Conservation (phyloP, 345 rosid species). For the Brassica juncea region DNA sequence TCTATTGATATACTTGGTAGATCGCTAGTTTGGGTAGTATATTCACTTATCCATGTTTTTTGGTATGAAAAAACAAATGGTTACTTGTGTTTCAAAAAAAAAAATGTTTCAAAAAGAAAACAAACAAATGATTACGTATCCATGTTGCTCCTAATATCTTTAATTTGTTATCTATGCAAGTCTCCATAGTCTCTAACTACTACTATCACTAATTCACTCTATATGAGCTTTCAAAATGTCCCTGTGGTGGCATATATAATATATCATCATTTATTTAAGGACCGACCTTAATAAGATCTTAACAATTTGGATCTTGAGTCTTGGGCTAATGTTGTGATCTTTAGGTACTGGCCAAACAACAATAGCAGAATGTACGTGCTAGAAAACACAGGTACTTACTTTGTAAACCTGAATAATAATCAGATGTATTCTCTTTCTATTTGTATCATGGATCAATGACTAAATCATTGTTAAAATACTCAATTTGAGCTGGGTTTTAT, state of each 20-base stretch:
- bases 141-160: not conserved
- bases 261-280: not conserved
- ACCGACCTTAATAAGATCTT: not conserved
- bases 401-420: not conserved
- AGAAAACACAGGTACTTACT: conserved; percentile 77
- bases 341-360: conserved; percentile 99
- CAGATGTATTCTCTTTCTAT: not conserved
- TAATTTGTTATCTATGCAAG: not conserved
- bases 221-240: not conserved
- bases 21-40: not conserved
- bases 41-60: not conserved
- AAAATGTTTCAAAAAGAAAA: too few relatives aligned
- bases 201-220: not conserved
- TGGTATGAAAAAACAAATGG: not conserved
- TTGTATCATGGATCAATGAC: not conserved
- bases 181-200: not conserved
- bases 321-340: conserved; percentile 23
- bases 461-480: conserved; percentile 1
- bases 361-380: conserved; percentile 96
- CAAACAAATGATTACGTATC: too few relatives aligned
- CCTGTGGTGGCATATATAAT: not conserved
- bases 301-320: conserved; percentile 8
- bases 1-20: not conserved
- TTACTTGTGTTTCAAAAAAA: too few relatives aligned
- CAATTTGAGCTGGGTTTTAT: conserved; percentile 5